phyloP scores from a whole-genome alignment of 768 basidiomycete genomes.

The Termitomyces sp. region DNA sequence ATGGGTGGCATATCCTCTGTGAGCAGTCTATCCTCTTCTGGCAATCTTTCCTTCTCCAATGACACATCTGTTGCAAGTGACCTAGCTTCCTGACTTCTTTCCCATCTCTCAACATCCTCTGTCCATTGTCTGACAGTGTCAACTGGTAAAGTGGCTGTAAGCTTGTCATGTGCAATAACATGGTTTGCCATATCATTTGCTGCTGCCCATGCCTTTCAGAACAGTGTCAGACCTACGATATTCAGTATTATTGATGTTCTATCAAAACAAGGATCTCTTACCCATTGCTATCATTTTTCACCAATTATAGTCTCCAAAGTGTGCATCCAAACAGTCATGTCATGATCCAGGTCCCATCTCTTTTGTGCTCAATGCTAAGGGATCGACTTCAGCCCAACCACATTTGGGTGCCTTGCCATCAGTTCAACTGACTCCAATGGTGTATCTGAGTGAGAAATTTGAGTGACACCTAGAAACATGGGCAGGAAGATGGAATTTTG shows the following conservation, averaged over 20 bases:
- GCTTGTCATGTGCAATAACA: not conserved
- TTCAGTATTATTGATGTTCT: not conserved
- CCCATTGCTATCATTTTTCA: not conserved
- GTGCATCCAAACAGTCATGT: not conserved
- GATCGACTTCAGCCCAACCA: not conserved
- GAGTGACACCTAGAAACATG: not conserved
- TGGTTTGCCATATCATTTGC: not conserved
- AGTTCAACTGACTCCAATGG: not conserved
- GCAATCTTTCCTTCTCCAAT: too few species aligned
- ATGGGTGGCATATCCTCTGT: not conserved
- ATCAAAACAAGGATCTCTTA: not conserved
- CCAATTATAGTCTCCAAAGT: constrained; percentile 2
- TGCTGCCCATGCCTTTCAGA: not conserved
- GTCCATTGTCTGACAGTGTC: not conserved
- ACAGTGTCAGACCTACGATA: not conserved
- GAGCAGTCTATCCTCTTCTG: not conserved
- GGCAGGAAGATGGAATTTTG: constrained; percentile 17
- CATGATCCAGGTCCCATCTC: constrained; percentile 1
- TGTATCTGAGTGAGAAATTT: not conserved
- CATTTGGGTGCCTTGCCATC: not conserved
- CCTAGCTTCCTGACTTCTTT: not conserved
- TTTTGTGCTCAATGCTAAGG: not conserved
- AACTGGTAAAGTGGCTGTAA: not conserved
- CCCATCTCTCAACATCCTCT: not conserved
- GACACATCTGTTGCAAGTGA: too few species aligned